phyloP scores from a whole-genome alignment of 768 basidiomycete genomes.

The Termitomyces sp. region DNA sequence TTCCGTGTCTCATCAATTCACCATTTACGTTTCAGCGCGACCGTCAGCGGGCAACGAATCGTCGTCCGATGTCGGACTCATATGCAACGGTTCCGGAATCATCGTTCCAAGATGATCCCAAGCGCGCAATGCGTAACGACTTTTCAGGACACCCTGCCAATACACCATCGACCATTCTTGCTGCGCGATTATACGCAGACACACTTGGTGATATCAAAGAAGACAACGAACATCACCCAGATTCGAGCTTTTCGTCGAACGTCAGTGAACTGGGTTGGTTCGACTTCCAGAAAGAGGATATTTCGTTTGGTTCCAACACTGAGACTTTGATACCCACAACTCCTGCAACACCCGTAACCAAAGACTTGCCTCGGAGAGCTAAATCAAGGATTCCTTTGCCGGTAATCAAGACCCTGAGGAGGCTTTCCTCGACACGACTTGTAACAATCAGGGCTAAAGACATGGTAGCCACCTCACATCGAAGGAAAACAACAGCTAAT shows the following conservation, averaged over 20 bases:
- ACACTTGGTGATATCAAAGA: slow-evolving; percentile 6
- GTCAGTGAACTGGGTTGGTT: slow-evolving; percentile 5
- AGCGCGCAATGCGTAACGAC: not conserved
- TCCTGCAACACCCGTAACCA: not conserved
- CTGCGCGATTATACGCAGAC: not conserved
- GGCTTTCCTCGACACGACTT: slow-evolving; percentile 12
- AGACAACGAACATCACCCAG: slow-evolving; percentile 1
- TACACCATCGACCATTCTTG: not conserved
- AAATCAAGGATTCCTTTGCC: slow-evolving; percentile 20
- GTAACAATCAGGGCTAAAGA: not conserved
- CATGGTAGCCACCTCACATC: not conserved
- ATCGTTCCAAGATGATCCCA: not conserved
- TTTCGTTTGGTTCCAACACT: slow-evolving; percentile 1
- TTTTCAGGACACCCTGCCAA: not conserved
- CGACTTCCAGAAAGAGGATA: slow-evolving; percentile 4
- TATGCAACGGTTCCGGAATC: not conserved
- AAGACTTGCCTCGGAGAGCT: not conserved
- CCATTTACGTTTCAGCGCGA: not conserved
- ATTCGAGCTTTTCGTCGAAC: slow-evolving; percentile 5
- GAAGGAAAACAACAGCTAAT: not conserved
- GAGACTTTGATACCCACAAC: slow-evolving; percentile 2
- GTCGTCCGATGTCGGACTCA: not conserved
- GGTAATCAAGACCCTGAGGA: slow-evolving; percentile 15
- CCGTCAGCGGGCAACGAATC: not conserved
- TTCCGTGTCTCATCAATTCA: not conserved